Conservation (phyloP, 208 protist genomes). For the Phytomonas francai region DNA sequence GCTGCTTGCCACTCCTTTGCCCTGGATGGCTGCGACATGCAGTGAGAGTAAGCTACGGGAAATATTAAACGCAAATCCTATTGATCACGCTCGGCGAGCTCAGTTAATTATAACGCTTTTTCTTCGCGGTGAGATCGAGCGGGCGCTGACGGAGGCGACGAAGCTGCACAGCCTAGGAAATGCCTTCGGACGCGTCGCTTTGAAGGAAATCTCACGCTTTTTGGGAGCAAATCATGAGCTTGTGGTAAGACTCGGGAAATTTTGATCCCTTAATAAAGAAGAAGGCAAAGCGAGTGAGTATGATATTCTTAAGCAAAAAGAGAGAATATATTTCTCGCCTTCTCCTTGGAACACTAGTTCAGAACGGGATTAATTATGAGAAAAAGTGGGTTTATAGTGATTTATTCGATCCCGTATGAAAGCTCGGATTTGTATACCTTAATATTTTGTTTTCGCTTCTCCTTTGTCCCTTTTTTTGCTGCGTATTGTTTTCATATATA, state of each 20-base stretch:
- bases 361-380: neutral
- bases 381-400: neutral
- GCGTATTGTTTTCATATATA: slow-evolving; percentile 15
- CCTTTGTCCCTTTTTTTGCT: slow-evolving; percentile 7
- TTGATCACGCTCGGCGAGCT: slow-evolving; percentile 29
- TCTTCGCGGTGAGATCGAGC: slow-evolving; percentile 73
- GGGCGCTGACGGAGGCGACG: slow-evolving; percentile 73
- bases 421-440: neutral
- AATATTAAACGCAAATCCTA: slow-evolving; percentile 23
- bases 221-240: slow-evolving; percentile 50
- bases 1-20: slow-evolving; percentile 25
- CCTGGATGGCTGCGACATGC: slow-evolving; percentile 43
- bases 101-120: slow-evolving; percentile 80
- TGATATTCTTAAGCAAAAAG: neutral
- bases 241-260: slow-evolving; percentile 22
- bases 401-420: neutral
- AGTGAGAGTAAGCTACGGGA: slow-evolving; percentile 43
- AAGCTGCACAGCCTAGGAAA: slow-evolving; percentile 45
- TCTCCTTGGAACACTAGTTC: neutral
- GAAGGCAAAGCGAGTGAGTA: neutral
- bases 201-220: slow-evolving; percentile 48
- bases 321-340: neutral
- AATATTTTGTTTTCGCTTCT: slow-evolving; percentile 6
- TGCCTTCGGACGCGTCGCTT: slow-evolving; percentile 46
- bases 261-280: neutral